Conservation (phyloP, 208 protist genomes). For the Acanthamoeba triangularis region DNA sequence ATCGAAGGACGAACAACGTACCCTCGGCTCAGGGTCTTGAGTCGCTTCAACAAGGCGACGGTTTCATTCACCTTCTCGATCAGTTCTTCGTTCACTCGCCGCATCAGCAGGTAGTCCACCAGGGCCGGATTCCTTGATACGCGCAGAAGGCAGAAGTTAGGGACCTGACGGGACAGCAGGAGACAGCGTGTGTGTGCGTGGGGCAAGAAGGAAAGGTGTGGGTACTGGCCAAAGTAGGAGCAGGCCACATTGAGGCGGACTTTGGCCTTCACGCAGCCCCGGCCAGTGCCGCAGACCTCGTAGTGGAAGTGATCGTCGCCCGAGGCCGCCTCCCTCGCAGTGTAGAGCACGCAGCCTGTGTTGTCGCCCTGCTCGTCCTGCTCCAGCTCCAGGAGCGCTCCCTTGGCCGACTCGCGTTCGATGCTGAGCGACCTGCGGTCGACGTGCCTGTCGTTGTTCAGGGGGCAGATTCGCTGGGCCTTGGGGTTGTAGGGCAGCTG, state of each 20-base stretch:
- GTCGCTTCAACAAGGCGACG: neutral
- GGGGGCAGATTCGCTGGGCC: conserved; percentile 16
- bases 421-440: neutral
- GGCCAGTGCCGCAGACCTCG: conserved; percentile 17
- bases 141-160: neutral
- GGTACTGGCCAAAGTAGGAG: conserved; percentile 16
- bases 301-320: conserved; percentile 54
- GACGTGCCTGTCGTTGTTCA: conserved; percentile 5
- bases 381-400: neutral
- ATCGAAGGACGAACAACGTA: neutral
- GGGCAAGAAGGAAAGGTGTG: neutral
- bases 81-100: neutral
- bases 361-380: neutral
- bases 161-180: neutral
- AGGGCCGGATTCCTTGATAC: neutral
- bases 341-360: conserved; percentile 48
- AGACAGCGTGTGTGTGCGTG: neutral
- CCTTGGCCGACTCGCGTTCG: neutral
- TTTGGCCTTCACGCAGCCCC: conserved; percentile 15
- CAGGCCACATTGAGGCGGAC: conserved; percentile 1
- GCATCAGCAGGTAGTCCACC: conserved; percentile 55
- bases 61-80: neutral
- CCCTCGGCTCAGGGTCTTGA: neutral
- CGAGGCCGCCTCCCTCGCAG: neutral
- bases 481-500: conserved; percentile 47